Evolutionary conservation across 179 eudicot species (phyloP), one percentile per base, ranked within the genome.

Genomic region (Vitellaria paradoxa): DNA sequence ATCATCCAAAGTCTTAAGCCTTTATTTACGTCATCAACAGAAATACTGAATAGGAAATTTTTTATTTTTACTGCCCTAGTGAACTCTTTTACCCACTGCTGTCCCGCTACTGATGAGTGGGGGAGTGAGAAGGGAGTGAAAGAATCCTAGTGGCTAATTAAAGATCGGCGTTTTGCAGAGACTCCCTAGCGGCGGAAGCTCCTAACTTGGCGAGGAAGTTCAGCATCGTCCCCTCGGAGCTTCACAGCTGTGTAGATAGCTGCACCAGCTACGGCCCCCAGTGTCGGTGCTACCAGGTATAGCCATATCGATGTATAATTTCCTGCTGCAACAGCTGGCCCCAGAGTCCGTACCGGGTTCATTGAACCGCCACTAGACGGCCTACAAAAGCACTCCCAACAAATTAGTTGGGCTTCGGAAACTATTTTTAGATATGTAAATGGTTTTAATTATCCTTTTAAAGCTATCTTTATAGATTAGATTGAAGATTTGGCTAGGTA

Each of bases 321-420:
- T 42, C 91, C 91, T 69, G 91, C 91, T 45, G 97, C 99, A 37
- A 93, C 84, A 11, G 99, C 98, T 69, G 99, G 99, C 49, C 99
- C 99, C 72, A 95, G 68, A 55, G 98, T 91, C 68, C 99, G 81
- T 17, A 91, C 99, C 63, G 97, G 99, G 76, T 93, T 95, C 99
- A 95, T 95, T 24, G 99, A 95, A 9, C 79, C 99, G 80, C 99
- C 97, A 67, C 92, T 93, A 3, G 90, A 85, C 2, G 88, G 85
- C 77, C 90, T 85, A 84, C 71, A 56, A 20, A 8, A 8, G 53
- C 42, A 13, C 30, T 7, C 30, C 5, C 15, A 72, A 50, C 17
- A 65, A 5, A 21, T 62, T 62, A 62, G 30, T 62, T 62, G 20
- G 10, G 18, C 65, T 8, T 5, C 15, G 61, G n/a, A 17, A 7